A percentile compares a stretch with the other conserved stretches of the same genome.
phyloP scores from a whole-genome alignment of 495 filamentous ascomycete genomes.

The Penicillium chermesinum region DNA sequence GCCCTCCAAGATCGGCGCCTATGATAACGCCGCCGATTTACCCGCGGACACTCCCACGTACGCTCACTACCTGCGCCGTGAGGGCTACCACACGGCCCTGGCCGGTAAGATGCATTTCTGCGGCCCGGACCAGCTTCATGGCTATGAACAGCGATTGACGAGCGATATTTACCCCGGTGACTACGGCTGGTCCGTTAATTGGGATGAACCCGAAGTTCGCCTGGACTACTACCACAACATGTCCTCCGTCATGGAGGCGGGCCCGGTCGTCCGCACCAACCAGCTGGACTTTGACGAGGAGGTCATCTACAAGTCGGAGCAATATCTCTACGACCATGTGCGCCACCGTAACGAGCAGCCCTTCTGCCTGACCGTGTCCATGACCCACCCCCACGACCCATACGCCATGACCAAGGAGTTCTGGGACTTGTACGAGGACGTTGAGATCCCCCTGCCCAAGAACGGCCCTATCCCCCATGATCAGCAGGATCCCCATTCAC shows the following conservation, averaged over 20 bases:
- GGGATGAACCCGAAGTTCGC: constrained; percentile 78
- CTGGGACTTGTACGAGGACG: constrained; percentile 82
- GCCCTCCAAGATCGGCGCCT: constrained; percentile 79
- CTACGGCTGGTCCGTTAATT: constrained; percentile 84
- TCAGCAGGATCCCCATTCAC: constrained; percentile 75
- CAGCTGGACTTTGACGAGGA: constrained; percentile 95
- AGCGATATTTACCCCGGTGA: constrained; percentile 89
- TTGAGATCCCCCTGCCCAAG: constrained; percentile 77
- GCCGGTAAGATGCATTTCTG: constrained; percentile 96
- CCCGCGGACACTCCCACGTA: constrained; percentile 75
- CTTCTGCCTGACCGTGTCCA: constrained; percentile 82
- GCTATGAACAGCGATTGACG: constrained; percentile 83
- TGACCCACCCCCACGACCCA: constrained; percentile 88
- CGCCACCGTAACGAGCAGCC: constrained; percentile 64
- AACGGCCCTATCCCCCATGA: constrained; percentile 63
- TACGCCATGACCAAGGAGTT: constrained; percentile 85
- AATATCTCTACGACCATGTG: constrained; percentile 80
- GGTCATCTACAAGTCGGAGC: constrained; percentile 76
- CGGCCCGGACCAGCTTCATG: constrained; percentile 80
- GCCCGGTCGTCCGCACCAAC: constrained; percentile 76
- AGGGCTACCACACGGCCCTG: constrained; percentile 82
- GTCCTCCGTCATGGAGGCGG: constrained; percentile 80
- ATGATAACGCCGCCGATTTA: constrained; percentile 78
- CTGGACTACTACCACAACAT: constrained; percentile 92
- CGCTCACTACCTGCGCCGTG: constrained; percentile 78